These are phyloP conservation scores for Diophrys appendiculata DNA, from an alignment of 73 alveolate genomes.

Conservation along the genomic window DNA sequence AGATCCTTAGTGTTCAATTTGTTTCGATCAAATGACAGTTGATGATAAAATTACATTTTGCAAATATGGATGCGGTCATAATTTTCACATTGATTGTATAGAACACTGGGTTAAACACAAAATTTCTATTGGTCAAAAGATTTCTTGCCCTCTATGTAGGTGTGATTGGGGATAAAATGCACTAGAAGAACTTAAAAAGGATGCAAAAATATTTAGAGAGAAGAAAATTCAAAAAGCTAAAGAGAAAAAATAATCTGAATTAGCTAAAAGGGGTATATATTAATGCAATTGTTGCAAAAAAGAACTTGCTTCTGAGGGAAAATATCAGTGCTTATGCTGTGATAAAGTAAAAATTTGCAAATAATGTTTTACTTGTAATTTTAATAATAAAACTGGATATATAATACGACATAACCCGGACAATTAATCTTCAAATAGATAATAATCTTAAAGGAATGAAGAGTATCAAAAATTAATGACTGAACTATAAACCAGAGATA, in stretches of 20 bases:
- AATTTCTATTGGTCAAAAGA: conserved; percentile 13
- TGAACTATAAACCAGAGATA: conserved; percentile 46
- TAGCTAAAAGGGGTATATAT: not conserved
- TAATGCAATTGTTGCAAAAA: conserved; percentile 47
- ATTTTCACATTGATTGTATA: conserved; percentile 57
- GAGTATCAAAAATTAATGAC: conserved; percentile 40
- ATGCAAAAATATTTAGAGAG: conserved; percentile 19
- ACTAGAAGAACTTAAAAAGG: conserved; percentile 58
- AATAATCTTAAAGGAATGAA: conserved; percentile 24
- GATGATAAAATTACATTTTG: conserved; percentile 51
- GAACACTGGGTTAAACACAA: conserved; percentile 56
- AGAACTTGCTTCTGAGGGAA: conserved; percentile 20
- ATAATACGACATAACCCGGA: conserved; percentile 36
- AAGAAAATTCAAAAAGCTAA: not conserved
- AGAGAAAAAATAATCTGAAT: not conserved
- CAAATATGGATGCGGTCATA: conserved; percentile 62
- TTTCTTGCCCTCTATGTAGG: conserved; percentile 63
- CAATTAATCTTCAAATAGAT: conserved; percentile 19
- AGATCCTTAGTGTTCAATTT: conserved; percentile 56
- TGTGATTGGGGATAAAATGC: conserved; percentile 60
- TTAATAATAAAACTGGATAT: conserved; percentile 26
- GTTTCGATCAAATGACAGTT: conserved; percentile 49
- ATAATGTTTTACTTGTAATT: conserved; percentile 34
- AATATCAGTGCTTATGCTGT: conserved; percentile 23
- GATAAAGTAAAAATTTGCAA: conserved; percentile 37